Base-by-base conservation (phyloP, 1,284 basidiomycete species). In the Wallemia hederae region DNA sequence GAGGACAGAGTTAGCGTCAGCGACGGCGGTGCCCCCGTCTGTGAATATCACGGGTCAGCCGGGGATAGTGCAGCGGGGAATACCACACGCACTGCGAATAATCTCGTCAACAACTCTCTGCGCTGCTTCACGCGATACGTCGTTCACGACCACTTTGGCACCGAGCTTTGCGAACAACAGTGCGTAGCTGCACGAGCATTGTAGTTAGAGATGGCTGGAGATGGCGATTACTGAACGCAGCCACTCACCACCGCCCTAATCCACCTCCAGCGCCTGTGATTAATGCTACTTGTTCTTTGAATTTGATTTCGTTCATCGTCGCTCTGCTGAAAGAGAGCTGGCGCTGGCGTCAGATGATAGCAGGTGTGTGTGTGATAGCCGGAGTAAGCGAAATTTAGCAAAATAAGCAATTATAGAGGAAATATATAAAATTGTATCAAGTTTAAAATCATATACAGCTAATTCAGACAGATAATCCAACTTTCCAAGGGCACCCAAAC, bases 191-290 rank as follows among this genome's bases (percentile, higher is more conserved):
- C 1, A 57, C 56, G 5, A 56, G n/a, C n/a, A n/a, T 62, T 5
- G 60, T 22, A n/a, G 33, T 5, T 19, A 60, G 26, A 24, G 26
- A n/a, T n/a, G n/a, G n/a, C n/a, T n/a, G n/a, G n/a, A n/a, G 31
- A 2, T 31, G 25, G 31, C 58, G 61, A 60, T 25, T 17, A 59
- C 19, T 19, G 29, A 26, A n/a, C n/a, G n/a, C n/a, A n/a, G n/a
- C 14, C 56, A 76, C 85, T 69, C 68, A 96, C 85, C 84, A 78
- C 73, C 80, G 83, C 60, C 92, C 92, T 25, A 98, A 78, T 33
- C 94, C 92, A 64, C 89, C 88, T 29, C 94, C 94, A 61, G 89
- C 91, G 62, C 94, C 94, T 59, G 94, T 99, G 65, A 98, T 75
- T 66, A 99, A 78, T 65, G 91, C 86, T 34, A 88, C 90, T 63